Conservation (phyloP, 495 filamentous ascomycete species). For the Podospora conica region DNA sequence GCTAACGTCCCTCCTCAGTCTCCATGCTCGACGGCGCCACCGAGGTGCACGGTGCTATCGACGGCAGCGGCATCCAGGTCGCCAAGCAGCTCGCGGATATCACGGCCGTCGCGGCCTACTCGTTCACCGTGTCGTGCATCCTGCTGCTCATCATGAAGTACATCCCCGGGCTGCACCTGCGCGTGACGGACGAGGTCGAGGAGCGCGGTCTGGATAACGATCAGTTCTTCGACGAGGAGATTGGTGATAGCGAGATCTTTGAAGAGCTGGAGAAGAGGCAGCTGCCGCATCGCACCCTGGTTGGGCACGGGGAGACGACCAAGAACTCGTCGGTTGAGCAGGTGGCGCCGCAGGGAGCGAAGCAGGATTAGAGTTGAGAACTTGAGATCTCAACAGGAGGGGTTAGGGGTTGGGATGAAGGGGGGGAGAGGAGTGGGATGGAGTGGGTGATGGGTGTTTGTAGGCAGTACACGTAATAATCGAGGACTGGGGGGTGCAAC, state of each 20-base stretch:
- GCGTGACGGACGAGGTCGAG: conserved; percentile 66
- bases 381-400: too few species aligned
- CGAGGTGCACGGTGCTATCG: conserved; percentile 7
- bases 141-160: conserved; percentile 75
- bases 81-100: conserved; percentile 75
- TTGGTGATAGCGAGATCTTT: conserved; percentile 10
- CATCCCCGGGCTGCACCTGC: conserved; percentile 66
- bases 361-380: too few species aligned
- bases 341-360: neutral
- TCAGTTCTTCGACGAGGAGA: conserved; percentile 47
- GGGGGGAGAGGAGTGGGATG: neutral
- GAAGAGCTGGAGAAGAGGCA: conserved; percentile 4
- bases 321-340: conserved; percentile 1
- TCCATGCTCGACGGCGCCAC: conserved; percentile 47
- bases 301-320: neutral
- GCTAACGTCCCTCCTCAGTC: conserved; percentile 1
- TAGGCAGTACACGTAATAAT: too few species aligned
- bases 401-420: too few species aligned
- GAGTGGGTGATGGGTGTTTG: neutral
- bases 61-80: conserved; percentile 63
- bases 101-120: conserved; percentile 65
- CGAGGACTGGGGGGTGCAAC: neutral
- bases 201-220: conserved; percentile 72
- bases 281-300: neutral
- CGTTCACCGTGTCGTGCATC: conserved; percentile 67